phyloP scores from a whole-genome alignment of 768 basidiomycete species.

The Mrakia hoshinonis region DNA sequence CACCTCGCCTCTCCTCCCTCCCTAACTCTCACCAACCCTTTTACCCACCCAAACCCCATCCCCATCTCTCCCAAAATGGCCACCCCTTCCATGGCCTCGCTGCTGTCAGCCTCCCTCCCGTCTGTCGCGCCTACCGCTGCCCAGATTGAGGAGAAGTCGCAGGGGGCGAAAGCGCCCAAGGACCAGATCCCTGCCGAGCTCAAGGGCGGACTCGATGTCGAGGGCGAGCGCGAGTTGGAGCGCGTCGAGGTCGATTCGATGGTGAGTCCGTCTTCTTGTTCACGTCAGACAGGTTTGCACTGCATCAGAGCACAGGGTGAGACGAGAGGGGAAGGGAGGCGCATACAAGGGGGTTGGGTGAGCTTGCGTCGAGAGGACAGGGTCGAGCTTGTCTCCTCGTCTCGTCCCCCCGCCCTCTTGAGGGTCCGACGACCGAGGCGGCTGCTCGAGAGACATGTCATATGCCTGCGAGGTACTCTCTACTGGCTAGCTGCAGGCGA shows the following conservation, averaged over 20 bases:
- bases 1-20: too few species aligned
- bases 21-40: too few species aligned
- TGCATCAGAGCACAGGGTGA: neutral
- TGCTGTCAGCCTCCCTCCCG: slow-evolving; percentile 64
- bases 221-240: slow-evolving; percentile 80
- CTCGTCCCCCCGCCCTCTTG: too few species aligned
- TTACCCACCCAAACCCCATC: too few species aligned
- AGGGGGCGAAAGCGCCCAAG: slow-evolving; percentile 44
- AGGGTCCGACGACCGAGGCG: too few species aligned
- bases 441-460: too few species aligned
- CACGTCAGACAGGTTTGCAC: neutral
- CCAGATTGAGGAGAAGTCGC: neutral
- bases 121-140: slow-evolving; percentile 26
- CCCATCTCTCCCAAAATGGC: slow-evolving; percentile 20
- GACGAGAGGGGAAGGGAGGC: neutral
- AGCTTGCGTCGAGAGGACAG: too few species aligned
- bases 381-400: too few species aligned
- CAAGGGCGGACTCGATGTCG: slow-evolving; percentile 86
- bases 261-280: slow-evolving; percentile 47
- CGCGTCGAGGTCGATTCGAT: slow-evolving; percentile 77
- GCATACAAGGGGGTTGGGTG: too few species aligned
- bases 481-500: too few species aligned
- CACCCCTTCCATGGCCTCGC: slow-evolving; percentile 71
- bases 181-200: slow-evolving; percentile 86
- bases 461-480: too few species aligned